phyloP scores from a whole-genome alignment of 2,329 filamentous ascomycete genomes.

The Cladophialophora psammophila region DNA sequence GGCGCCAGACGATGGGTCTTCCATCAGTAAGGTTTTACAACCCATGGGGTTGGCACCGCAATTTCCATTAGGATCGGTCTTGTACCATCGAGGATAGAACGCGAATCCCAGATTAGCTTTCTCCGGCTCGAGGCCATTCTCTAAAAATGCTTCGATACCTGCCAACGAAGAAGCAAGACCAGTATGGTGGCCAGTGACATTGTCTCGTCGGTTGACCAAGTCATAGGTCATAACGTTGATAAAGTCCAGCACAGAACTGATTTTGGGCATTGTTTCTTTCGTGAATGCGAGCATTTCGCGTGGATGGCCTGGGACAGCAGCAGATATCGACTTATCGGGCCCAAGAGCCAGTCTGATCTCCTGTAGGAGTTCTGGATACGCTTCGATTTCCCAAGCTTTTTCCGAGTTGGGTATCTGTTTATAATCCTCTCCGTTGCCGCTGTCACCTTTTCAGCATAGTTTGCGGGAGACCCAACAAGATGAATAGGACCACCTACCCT shows the following conservation, averaged over 20 bases:
- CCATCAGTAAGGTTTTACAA: constrained; percentile 66
- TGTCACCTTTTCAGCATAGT: too few relatives aligned
- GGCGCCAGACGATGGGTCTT: constrained; percentile 65
- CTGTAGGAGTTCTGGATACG: constrained; percentile 67
- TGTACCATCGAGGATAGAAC: constrained; percentile 74
- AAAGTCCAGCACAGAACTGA: constrained; percentile 68
- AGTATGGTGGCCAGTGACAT: constrained; percentile 68
- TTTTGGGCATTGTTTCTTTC: constrained; percentile 61
- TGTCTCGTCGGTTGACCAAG: constrained; percentile 73
- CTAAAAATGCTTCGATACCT: constrained; percentile 66
- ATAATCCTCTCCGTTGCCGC: constrained; percentile 74
- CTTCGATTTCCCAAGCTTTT: constrained; percentile 67
- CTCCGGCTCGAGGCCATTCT: constrained; percentile 60
- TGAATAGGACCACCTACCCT: constrained; percentile 37
- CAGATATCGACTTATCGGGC: constrained; percentile 66
- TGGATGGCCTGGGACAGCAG: constrained; percentile 69
- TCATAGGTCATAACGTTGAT: constrained; percentile 78
- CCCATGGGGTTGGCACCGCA: constrained; percentile 60
- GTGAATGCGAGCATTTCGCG: constrained; percentile 75
- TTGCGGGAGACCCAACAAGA: too few relatives aligned
- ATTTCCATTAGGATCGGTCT: constrained; percentile 57
- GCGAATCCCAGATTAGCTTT: constrained; percentile 72
- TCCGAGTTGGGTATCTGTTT: constrained; percentile 54
- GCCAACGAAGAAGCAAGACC: constrained; percentile 64
- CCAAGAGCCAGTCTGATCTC: constrained; percentile 67